These are phyloP conservation scores for Diaporthe sp. DNA, from an alignment of 2,329 filamentous ascomycete species.

Conservation along the genomic window DNA sequence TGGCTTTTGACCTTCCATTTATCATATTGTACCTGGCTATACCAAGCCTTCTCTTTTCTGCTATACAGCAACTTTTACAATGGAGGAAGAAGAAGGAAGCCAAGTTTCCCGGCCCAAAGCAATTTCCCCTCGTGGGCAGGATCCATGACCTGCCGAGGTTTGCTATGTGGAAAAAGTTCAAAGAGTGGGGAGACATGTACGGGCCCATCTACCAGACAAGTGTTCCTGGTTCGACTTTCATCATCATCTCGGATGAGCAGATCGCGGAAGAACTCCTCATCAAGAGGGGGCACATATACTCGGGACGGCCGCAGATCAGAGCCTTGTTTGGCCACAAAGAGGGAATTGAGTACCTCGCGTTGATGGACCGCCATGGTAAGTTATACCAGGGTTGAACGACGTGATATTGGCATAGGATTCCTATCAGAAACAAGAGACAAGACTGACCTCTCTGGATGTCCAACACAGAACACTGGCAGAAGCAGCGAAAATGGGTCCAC, in stretches of 20 bases:
- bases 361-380: conserved; percentile 62
- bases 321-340: conserved; percentile 61
- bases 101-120: conserved; percentile 57
- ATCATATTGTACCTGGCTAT: conserved; percentile 57
- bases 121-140: conserved; percentile 59
- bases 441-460: neutral
- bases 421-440: neutral
- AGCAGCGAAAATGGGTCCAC: conserved; percentile 62
- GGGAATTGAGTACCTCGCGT: conserved; percentile 57
- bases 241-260: conserved; percentile 59
- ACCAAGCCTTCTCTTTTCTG: conserved; percentile 55
- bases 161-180: conserved; percentile 61
- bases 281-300: conserved; percentile 61
- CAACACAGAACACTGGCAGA: conserved; percentile 55
- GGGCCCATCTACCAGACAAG: conserved; percentile 57
- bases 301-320: conserved; percentile 60
- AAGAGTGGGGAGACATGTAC: conserved; percentile 55
- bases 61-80: conserved; percentile 49
- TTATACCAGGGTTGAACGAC: neutral
- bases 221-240: conserved; percentile 51
- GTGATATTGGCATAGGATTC: neutral
- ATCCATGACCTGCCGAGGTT: conserved; percentile 60
- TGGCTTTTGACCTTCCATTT: conserved; percentile 48
- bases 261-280: conserved; percentile 60
- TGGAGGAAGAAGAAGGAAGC: conserved; percentile 45